Conservation (phyloP, 208 protist species). For the Lotmaria passim region DNA sequence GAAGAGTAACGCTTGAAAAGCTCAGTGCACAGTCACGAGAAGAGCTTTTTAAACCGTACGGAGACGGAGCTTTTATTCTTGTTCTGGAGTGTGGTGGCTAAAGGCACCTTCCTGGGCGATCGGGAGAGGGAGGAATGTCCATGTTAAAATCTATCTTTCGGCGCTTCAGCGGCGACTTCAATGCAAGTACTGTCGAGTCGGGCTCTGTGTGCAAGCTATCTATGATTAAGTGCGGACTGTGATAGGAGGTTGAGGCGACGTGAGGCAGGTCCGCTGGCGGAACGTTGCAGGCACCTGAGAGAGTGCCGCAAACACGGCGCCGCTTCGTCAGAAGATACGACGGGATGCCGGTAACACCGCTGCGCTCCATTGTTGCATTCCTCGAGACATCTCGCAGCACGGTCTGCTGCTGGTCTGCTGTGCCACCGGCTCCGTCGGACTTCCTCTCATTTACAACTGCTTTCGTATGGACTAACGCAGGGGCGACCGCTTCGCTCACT, state of each 20-base stretch:
- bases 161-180: constrained; percentile 50
- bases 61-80: constrained; percentile 1
- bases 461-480: neutral
- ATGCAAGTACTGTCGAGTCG: constrained; percentile 31
- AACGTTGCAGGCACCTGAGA: neutral
- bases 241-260: neutral
- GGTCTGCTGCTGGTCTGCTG: neutral
- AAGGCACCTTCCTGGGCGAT: constrained; percentile 23
- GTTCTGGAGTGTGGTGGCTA: neutral
- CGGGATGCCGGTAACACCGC: constrained; percentile 33
- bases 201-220: constrained; percentile 7
- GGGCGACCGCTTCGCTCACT: neutral
- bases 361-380: constrained; percentile 21
- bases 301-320: neutral
- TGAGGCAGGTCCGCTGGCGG: neutral
- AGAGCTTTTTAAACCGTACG: no score
- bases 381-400: constrained; percentile 28
- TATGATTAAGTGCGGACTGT: constrained; percentile 15
- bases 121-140: constrained; percentile 41
- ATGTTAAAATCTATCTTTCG: constrained; percentile 28
- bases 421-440: neutral
- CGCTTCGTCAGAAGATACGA: constrained; percentile 48
- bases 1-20: no score
- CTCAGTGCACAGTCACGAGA: no score
- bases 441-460: neutral